Percentiles rank a stretch among this genome's conserved stretches.
Conservation (phyloP, 2,329 filamentous ascomycete genomes). For the Saccharata proteae region DNA sequence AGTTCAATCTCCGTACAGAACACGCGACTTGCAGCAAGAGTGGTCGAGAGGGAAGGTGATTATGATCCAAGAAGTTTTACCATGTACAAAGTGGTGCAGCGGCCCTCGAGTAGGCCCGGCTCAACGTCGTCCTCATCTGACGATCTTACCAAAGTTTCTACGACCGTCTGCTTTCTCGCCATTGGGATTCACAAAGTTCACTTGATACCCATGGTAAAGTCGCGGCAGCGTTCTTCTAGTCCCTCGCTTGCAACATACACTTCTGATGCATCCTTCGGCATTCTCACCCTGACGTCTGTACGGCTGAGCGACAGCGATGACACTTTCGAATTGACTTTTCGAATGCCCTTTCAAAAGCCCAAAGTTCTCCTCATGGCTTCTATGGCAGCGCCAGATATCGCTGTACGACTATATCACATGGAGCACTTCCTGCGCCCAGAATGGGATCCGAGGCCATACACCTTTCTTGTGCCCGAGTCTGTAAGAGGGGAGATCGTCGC, state of each 20-base stretch:
- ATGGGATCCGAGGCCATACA: conserved; percentile 52
- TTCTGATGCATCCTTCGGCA: conserved; percentile 45
- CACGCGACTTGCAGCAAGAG: conserved; percentile 49
- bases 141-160: conserved; percentile 52
- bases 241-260: conserved; percentile 41
- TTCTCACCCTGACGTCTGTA: conserved; percentile 49
- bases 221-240: conserved; percentile 40
- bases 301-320: conserved; percentile 52
- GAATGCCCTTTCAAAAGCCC: conserved; percentile 43
- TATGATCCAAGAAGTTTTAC: conserved; percentile 56
- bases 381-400: conserved; percentile 51
- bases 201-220: conserved; percentile 52
- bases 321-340: conserved; percentile 53
- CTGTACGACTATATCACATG: conserved; percentile 46
- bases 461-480: conserved; percentile 46
- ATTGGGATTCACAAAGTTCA: conserved; percentile 60
- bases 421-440: conserved; percentile 53
- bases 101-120: conserved; percentile 43
- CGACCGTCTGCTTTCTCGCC: conserved; percentile 55
- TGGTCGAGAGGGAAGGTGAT: conserved; percentile 53
- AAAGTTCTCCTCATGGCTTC: conserved; percentile 51
- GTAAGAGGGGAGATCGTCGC: conserved; percentile 22
- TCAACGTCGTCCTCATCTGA: conserved; percentile 52
- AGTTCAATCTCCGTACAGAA: conserved; percentile 46
- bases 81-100: conserved; percentile 57